These are phyloP conservation scores for Avena insularis DNA, from an alignment of 176 grass and related monocot genomes.

Conservation along the genomic window DNA sequence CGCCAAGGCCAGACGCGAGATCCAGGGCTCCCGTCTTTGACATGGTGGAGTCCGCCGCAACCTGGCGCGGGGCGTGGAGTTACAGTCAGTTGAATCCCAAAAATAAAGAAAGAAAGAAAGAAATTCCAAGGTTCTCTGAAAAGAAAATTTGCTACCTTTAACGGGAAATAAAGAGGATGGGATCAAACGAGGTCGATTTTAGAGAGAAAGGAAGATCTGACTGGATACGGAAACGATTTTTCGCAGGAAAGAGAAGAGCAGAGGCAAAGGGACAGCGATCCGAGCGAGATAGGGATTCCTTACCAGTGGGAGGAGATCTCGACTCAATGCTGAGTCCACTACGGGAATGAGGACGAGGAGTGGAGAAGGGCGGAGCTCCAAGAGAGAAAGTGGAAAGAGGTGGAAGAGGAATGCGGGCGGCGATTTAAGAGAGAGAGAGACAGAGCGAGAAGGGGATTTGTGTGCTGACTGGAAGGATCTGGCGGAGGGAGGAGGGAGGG, in stretches of 20 bases:
- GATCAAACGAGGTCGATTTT: neutral
- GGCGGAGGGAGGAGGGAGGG: neutral
- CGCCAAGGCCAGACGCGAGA: constrained; percentile 67
- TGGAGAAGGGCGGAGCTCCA: neutral
- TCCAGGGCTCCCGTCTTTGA: constrained; percentile 63
- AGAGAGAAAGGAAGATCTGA: neutral
- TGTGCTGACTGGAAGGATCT: neutral
- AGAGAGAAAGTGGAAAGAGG: neutral
- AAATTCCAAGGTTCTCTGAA: neutral
- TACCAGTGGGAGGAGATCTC: constrained; percentile 14
- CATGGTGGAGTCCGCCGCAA: constrained; percentile 35
- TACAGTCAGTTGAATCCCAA: neutral
- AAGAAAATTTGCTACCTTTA: neutral
- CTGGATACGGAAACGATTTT: neutral
- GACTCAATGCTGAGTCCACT: neutral
- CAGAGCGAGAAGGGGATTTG: neutral
- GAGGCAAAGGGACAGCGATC: neutral
- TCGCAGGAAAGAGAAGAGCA: neutral
- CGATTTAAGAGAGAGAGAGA: neutral
- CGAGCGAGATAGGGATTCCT: neutral
- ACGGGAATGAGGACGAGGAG: neutral
- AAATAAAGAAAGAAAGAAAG: neutral
- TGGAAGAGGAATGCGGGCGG: neutral
- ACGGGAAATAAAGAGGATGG: neutral
- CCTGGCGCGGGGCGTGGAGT: neutral